A percentile compares a stretch with the other conserved stretches of the same genome.
Conservation (phyloP, 164 flowering plant species). For the Saururus chinensis region DNA sequence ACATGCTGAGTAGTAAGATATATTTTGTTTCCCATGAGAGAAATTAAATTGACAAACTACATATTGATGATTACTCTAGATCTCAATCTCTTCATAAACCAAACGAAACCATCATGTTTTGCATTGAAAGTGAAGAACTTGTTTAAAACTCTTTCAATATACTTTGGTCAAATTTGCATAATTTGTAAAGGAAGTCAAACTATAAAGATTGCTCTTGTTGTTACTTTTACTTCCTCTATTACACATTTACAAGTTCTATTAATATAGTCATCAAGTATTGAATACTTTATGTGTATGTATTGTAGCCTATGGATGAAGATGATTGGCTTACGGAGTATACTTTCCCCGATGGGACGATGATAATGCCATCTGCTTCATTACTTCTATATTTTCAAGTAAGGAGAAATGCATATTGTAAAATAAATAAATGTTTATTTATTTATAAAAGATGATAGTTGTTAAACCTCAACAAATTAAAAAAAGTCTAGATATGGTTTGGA, state of each 20-base stretch:
- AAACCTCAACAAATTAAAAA: conserved; percentile 8
- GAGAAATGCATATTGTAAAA: background rate
- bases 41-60: too few species aligned
- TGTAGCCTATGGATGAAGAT: conserved; percentile 11
- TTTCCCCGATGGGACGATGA: conserved; percentile 14
- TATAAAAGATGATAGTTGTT: background rate
- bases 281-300: background rate
- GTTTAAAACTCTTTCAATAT: too few species aligned
- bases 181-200: too few species aligned
- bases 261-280: background rate
- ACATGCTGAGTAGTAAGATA: background rate
- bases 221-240: background rate
- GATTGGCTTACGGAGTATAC: conserved; percentile 11
- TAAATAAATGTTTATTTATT: too few species aligned
- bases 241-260: background rate
- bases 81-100: too few species aligned
- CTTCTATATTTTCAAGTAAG: conserved; percentile 20
- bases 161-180: background rate
- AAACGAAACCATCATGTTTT: too few species aligned
- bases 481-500: conserved; percentile 1
- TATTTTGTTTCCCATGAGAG: too few species aligned
- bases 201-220: background rate
- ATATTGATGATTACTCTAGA: too few species aligned
- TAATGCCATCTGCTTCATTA: conserved; percentile 12
- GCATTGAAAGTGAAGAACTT: too few species aligned